Evolutionary conservation across 805 yeast genomes (phyloP).

Genomic region (Candida silvatica): DNA sequence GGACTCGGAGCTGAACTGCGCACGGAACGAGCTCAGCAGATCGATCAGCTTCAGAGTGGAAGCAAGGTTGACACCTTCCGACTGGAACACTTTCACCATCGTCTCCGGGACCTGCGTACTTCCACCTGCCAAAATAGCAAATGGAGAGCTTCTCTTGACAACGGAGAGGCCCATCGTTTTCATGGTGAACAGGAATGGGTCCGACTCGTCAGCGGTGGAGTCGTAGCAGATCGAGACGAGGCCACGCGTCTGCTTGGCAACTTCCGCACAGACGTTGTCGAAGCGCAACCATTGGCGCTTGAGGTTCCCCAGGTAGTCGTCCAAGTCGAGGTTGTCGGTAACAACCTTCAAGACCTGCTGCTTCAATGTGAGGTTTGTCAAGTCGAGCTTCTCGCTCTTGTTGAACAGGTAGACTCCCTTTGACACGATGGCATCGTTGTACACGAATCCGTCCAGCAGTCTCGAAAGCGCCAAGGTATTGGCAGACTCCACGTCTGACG

Average conservation of each 20-base stretch:
- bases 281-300: constrained; percentile 59
- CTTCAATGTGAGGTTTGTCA: constrained; percentile 16
- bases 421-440: constrained; percentile 37
- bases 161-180: constrained; percentile 28
- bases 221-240: constrained; percentile 31
- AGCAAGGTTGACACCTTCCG: constrained; percentile 5
- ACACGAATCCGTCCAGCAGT: constrained; percentile 41
- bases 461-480: constrained; percentile 33
- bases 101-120: background rate
- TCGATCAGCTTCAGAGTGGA: constrained; percentile 3
- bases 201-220: constrained; percentile 7
- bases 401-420: constrained; percentile 30
- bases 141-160: constrained; percentile 23
- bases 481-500: constrained; percentile 7
- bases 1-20: constrained; percentile 30
- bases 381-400: constrained; percentile 6
- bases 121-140: constrained; percentile 21
- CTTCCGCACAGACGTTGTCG: constrained; percentile 64
- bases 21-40: constrained; percentile 5
- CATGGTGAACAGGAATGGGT: constrained; percentile 21
- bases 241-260: constrained; percentile 52
- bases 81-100: background rate
- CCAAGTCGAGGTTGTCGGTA: constrained; percentile 7
- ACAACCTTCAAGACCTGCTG: constrained; percentile 23
- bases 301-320: constrained; percentile 26